Evolutionary conservation across 805 yeast genomes (phyloP).

Genomic region (Torulaspora quercuum): DNA sequence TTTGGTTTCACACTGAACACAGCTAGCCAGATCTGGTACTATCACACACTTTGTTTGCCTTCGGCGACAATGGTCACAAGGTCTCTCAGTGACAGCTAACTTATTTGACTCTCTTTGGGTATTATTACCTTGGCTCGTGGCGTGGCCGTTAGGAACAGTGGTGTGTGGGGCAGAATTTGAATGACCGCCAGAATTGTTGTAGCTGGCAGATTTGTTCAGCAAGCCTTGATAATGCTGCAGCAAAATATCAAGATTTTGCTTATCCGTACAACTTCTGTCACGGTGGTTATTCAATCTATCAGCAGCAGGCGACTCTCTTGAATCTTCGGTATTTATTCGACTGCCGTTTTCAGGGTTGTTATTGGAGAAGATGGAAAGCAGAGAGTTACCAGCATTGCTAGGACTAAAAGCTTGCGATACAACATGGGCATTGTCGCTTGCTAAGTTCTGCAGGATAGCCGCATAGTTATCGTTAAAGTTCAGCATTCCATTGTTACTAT

Average conservation of each 20-base stretch:
- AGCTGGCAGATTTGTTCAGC: constrained; percentile 18
- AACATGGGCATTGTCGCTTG: constrained; percentile 18
- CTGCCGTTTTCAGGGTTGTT: constrained; percentile 2
- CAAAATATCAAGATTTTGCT: constrained; percentile 28
- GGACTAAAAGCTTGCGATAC: constrained; percentile 8
- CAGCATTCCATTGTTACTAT: constrained; percentile 23
- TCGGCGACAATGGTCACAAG: constrained; percentile 83
- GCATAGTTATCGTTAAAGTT: constrained; percentile 30
- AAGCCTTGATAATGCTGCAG: constrained; percentile 33
- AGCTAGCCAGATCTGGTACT: constrained; percentile 57
- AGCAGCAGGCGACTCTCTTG: background rate
- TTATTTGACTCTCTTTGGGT: constrained; percentile 7
- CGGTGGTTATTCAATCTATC: constrained; percentile 8
- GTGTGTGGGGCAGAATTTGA: constrained; percentile 3
- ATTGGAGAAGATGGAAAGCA: constrained; percentile 2
- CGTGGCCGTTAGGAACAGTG: constrained; percentile 1
- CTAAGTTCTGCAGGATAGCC: constrained; percentile 26
- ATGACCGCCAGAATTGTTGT: constrained; percentile 1
- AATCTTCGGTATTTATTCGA: background rate
- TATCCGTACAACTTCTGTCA: constrained; percentile 13
- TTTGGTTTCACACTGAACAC: constrained; percentile 74
- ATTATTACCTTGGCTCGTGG: constrained; percentile 1
- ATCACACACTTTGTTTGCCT: constrained; percentile 76
- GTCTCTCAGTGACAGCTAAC: constrained; percentile 32
- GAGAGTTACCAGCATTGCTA: constrained; percentile 7